Evolutionary conservation across 768 basidiomycete species (phyloP), one percentile per base, ranked within the genome.

Genomic region (Mycena alexandri): DNA sequence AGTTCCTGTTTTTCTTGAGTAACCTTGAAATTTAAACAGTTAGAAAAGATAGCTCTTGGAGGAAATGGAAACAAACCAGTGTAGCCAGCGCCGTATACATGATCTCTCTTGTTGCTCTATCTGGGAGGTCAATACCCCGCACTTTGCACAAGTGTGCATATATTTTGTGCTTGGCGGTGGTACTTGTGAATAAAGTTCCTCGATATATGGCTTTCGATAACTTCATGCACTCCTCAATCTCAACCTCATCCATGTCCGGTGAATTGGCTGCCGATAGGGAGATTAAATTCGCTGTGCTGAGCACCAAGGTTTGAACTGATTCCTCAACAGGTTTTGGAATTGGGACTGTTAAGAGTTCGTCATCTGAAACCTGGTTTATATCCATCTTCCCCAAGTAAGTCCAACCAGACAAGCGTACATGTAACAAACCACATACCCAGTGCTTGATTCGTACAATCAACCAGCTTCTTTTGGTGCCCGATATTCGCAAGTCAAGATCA

Each of bases 381-480:
- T 52, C 19, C 42, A 52, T 51, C 25, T 38, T 2, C 8, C 29
- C 34, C 3, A 34, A 19, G n/a, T 8, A n/a, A 21, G 21, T 1
- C 16, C 9, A 21, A 9, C 10, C 43, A 29, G 29, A 29, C n/a
- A 24, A 46, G 19, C 6, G 7, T 33, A 17, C 41, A 29, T n/a
- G 7, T 3, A 24, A n/a, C n/a, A 2, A 33, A 42, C 12, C 50
- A 19, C 33, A 6, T 29, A 65, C 63, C 63, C 63, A 65, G 10
- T 24, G 34, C 19, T 59, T 33, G 6, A 65, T 50, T 10, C 50
- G 48, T 3, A 51, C n/a, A 10, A 58, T 58, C 22, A 42, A 58
- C 63, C 63, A 65, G 33, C 17, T 38, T 34, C n/a, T 65, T 8
- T 21, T 24, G 5, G 24, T 51, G 3, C 55, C 55, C 1, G 63